Base-by-base conservation (phyloP, 169 alveolate genomes). In the Cryptosporidium viatorum region DNA sequence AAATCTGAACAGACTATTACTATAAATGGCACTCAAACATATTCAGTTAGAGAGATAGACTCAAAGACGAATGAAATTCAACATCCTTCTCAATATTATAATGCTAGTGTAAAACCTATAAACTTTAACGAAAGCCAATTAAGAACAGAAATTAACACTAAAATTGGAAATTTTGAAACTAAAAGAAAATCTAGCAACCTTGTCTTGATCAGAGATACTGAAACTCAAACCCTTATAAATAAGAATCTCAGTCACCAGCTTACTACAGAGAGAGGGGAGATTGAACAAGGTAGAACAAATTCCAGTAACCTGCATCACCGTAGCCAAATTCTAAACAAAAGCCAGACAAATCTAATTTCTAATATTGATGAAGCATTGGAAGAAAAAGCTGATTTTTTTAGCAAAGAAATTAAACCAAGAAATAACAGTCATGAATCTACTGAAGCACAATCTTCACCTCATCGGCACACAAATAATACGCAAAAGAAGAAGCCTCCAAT, bases 401-500 rank as follows among this genome's bases (percentile, higher is more conserved):
- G 26, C 41, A 14, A 29, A 18, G 70, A 62, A 62, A 8, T 29
- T 33, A 65, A 1, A 31, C 51, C 33, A 29, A 26, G 18, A n/a
- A 33, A 65, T 5, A 37, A 37, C 0, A 33, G 29, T 26, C 26
- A 37, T 8, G 29, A 31, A 23, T 16, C 8, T 26, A 4, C 23
- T 21, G 50, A 33, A 29, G 2, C 6, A 48, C 6, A 48, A 48
- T 16, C 55, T 14, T 21, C n/a, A 21, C 67, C 29, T n/a, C 67
- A 55, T n/a, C 14, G 26, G 33, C 62, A 33, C 23, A 43, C 2
- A 31, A 9, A 43, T 8, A 16, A 73, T 14, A 21, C 7, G 16
- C 29, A 71, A 50, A 48, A 59, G 14, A 80, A 65, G 65, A 80
- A 80, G 35, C 75, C 89, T 10, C 23, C 73, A 26, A 33, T 80